A percentile compares a stretch with the other conserved stretches of the same genome.
Evolutionary conservation across 2,329 filamentous ascomycete genomes (phyloP).

Genomic region (Botrytis porri): DNA sequence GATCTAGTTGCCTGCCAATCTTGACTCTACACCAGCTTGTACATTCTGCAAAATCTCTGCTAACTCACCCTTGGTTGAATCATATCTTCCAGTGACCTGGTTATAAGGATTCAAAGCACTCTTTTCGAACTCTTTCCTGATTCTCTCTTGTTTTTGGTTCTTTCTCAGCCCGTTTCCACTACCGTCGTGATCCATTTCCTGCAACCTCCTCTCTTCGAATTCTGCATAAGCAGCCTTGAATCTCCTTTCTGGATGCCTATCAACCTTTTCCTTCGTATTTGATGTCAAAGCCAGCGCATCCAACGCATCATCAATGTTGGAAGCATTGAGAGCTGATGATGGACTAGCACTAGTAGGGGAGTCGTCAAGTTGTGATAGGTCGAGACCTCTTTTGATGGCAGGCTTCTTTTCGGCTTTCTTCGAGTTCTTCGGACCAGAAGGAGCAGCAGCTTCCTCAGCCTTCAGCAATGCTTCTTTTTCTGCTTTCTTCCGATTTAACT

Average conservation of each 20-base stretch:
- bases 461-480: constrained; percentile 80
- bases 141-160: constrained; percentile 80
- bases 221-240: constrained; percentile 82
- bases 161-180: constrained; percentile 68
- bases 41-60: constrained; percentile 62
- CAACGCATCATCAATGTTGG: constrained; percentile 89
- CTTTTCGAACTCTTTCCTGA: constrained; percentile 91
- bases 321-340: constrained; percentile 65
- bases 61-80: constrained; percentile 76
- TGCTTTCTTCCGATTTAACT: constrained; percentile 83
- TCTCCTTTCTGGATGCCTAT: constrained; percentile 82
- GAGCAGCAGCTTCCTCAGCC: constrained; percentile 71
- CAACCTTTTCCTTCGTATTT: constrained; percentile 65
- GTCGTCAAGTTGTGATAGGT: constrained; percentile 71
- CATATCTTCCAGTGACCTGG: constrained; percentile 72
- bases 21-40: constrained; percentile 69
- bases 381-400: constrained; percentile 57
- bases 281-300: constrained; percentile 72
- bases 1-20: constrained; percentile 47
- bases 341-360: constrained; percentile 40
- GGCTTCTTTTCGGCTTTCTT: constrained; percentile 68
- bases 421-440: constrained; percentile 50
- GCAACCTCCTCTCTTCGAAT: constrained; percentile 76
- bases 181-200: constrained; percentile 82
- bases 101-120: constrained; percentile 95